A percentile compares a stretch with the other conserved stretches of the same genome.
These are phyloP conservation scores for Paramecium sonneborni DNA, from an alignment of 73 alveolate genomes.

Conservation along the genomic window DNA sequence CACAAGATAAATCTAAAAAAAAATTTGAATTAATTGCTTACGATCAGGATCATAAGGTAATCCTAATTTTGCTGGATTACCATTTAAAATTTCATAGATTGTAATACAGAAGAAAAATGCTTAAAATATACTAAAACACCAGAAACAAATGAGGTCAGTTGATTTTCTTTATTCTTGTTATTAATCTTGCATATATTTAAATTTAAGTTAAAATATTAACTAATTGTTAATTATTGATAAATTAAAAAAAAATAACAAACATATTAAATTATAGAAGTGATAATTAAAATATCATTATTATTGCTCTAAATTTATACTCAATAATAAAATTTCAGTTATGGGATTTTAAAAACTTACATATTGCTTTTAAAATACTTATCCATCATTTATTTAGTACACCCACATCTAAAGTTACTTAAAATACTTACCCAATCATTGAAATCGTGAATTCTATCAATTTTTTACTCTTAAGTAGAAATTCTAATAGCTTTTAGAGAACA, in stretches of 20 bases:
- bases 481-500: neutral
- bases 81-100: neutral
- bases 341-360: neutral
- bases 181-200: neutral
- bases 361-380: conserved; percentile 10
- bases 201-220: neutral
- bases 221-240: neutral
- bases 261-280: neutral
- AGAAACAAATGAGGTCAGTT: neutral
- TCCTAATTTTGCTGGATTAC: neutral
- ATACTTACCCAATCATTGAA: neutral
- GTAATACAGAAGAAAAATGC: neutral
- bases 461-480: neutral
- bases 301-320: neutral
- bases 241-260: neutral
- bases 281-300: neutral
- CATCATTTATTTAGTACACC: neutral
- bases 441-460: neutral
- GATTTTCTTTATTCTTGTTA: neutral
- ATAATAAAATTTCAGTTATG: conserved; percentile 44
- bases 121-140: neutral
- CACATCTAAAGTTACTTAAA: neutral
- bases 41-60: conserved; percentile 13
- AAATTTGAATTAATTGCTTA: neutral
- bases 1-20: neutral